These are phyloP conservation scores for Candida methanosorbosa DNA, from an alignment of 805 yeast species.

Conservation along the genomic window DNA sequence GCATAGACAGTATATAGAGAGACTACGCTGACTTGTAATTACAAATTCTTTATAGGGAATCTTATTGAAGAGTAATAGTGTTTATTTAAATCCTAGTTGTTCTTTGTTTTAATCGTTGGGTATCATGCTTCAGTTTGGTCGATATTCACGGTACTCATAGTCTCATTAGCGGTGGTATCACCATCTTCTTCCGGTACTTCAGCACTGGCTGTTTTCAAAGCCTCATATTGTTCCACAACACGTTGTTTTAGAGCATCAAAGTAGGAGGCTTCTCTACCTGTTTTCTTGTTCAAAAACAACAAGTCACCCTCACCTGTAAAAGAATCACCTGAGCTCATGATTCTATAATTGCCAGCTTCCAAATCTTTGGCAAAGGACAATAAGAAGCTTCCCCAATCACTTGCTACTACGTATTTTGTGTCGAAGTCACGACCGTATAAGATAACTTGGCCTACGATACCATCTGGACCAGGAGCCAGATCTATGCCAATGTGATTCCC, in stretches of 20 bases:
- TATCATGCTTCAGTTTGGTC: no score
- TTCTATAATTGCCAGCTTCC: slow-evolving; percentile 63
- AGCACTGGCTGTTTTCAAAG: neutral
- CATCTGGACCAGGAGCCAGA: slow-evolving; percentile 65
- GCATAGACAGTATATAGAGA: no score
- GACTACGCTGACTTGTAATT: no score
- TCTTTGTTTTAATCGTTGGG: no score
- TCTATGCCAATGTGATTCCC: slow-evolving; percentile 90
- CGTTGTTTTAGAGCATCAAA: slow-evolving; percentile 22
- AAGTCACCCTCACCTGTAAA: slow-evolving; percentile 65
- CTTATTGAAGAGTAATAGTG: no score
- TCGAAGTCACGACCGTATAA: slow-evolving; percentile 89
- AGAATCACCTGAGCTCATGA: slow-evolving; percentile 53
- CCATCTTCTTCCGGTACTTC: neutral
- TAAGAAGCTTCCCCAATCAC: slow-evolving; percentile 82
- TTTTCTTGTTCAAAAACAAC: slow-evolving; percentile 49
- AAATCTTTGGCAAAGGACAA: slow-evolving; percentile 74
- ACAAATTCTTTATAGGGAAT: no score
- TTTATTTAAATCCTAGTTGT: no score
- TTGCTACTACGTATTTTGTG: slow-evolving; percentile 72
- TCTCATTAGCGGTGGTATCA: neutral
- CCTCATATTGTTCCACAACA: neutral
- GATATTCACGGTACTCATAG: no score
- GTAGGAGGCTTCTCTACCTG: slow-evolving; percentile 35
- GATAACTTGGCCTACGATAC: slow-evolving; percentile 79